Conservation (phyloP, 345 rosid species). For the Linum usitatissimum region DNA sequence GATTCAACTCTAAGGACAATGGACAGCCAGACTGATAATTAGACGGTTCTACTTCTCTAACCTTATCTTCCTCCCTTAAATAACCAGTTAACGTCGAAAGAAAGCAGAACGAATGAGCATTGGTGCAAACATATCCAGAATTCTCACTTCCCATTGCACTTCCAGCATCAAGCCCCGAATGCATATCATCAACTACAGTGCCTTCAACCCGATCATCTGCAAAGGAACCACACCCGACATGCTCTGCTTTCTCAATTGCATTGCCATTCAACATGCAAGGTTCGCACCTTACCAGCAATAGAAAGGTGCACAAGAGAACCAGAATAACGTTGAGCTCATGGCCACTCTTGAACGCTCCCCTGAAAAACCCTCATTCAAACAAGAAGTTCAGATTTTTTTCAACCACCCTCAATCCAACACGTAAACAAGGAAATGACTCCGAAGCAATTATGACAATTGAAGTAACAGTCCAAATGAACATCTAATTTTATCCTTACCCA, state of each 20-base stretch:
- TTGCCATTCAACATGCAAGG: neutral
- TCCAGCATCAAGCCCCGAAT: neutral
- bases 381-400: neutral
- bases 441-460: no score
- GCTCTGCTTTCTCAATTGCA: neutral
- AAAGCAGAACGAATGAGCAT: conserved; percentile 4
- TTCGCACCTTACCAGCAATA: neutral
- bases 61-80: neutral
- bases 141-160: neutral
- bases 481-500: no score
- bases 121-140: neutral
- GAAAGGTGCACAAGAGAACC: neutral
- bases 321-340: neutral
- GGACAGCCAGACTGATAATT: neutral
- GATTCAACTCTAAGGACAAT: neutral
- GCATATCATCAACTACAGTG: neutral
- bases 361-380: neutral
- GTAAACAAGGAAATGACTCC: no score
- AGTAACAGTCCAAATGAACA: no score
- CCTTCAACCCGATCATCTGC: neutral
- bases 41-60: neutral
- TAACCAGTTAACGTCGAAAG: neutral
- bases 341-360: neutral
- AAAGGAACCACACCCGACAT: neutral
- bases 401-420: no score